These are phyloP conservation scores for Aleurites moluccanus DNA, from an alignment of 441 rosid species.

Conservation along the genomic window DNA sequence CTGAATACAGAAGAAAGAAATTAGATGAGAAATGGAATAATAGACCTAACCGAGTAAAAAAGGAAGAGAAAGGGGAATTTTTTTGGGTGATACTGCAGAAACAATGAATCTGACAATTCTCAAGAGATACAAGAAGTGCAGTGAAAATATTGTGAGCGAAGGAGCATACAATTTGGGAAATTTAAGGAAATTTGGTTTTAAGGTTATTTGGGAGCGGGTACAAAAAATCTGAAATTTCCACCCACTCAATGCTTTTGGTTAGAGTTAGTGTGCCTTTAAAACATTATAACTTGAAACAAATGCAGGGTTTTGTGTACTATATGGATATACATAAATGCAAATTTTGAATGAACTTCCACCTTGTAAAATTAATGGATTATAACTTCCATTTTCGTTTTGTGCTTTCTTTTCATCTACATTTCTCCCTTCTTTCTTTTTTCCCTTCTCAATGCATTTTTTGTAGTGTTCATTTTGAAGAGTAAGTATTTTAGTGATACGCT, in stretches of 20 bases:
- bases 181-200: neutral
- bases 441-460: neutral
- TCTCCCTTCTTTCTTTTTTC: neutral
- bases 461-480: too few species aligned
- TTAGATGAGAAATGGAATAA: neutral
- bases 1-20: neutral
- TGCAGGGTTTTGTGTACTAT: neutral
- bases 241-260: neutral
- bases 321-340: neutral
- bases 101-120: neutral
- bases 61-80: neutral
- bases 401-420: neutral
- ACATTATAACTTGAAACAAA: neutral
- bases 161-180: neutral
- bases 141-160: neutral
- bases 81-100: neutral
- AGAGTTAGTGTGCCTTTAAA: neutral
- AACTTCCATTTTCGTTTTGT: neutral
- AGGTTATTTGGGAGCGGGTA: neutral
- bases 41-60: neutral
- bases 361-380: neutral
- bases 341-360: neutral
- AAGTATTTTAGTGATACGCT: neutral
- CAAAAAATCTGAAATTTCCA: neutral
- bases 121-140: neutral